These are phyloP conservation scores for Claviceps pazoutovae DNA, from an alignment of 2,329 filamentous ascomycete genomes.

Conservation along the genomic window DNA sequence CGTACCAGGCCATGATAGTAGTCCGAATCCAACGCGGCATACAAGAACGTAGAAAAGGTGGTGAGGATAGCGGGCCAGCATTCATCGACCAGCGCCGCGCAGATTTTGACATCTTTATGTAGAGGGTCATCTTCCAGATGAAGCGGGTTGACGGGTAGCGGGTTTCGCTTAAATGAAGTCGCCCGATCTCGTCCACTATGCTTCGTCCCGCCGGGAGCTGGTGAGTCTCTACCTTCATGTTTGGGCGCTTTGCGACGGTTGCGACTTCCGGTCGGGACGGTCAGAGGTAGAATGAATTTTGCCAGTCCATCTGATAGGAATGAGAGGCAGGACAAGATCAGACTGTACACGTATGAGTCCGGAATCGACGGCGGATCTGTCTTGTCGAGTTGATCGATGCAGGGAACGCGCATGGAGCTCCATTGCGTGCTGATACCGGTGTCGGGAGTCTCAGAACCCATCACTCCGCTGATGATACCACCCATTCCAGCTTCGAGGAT, in stretches of 20 bases:
- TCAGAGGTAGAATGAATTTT: constrained; percentile 83
- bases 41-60: constrained; percentile 88
- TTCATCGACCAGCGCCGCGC: constrained; percentile 70
- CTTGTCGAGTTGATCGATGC: constrained; percentile 91
- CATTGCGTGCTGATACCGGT: constrained; percentile 80
- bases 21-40: constrained; percentile 79
- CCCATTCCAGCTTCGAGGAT: constrained; percentile 79
- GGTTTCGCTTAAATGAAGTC: constrained; percentile 57
- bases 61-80: constrained; percentile 95
- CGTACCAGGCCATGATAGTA: constrained; percentile 88
- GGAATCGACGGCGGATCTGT: constrained; percentile 68
- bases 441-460: constrained; percentile 50
- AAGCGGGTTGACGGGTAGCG: constrained; percentile 74
- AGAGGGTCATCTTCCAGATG: constrained; percentile 59
- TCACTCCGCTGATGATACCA: constrained; percentile 68
- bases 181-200: constrained; percentile 39
- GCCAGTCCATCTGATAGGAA: constrained; percentile 84
- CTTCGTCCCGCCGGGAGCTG: constrained; percentile 17
- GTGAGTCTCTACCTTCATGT: constrained; percentile 30
- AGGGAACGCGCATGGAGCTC: constrained; percentile 76
- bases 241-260: constrained; percentile 35
- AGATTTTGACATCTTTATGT: constrained; percentile 56
- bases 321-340: constrained; percentile 79
- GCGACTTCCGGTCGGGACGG: constrained; percentile 59
- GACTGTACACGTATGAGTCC: constrained; percentile 85